Base-by-base conservation (phyloP, 1,284 basidiomycete species). In the Heterobasidion occidentale region DNA sequence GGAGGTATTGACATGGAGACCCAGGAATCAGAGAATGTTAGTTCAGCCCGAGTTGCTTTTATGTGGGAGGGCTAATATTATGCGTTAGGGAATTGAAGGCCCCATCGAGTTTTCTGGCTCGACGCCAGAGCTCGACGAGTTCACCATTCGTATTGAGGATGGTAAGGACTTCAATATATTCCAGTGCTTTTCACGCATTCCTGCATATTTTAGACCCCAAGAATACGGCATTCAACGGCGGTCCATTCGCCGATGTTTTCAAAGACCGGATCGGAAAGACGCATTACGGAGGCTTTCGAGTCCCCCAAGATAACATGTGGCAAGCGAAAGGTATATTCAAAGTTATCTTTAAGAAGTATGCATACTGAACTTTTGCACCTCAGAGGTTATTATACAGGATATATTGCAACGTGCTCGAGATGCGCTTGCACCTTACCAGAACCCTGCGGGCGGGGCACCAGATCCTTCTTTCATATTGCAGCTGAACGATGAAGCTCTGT, bases 1-100 rank as follows among this genome's bases (percentile, higher is more conserved):
- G 92, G 91, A n/a, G 82, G 79, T 1, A 62, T 96, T 34, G 83
- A 90, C 57, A 78, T 95, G 75, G 86, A 91, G 52, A 88, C 81
- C 0, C 83, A 86, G 36, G 85, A 88, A 63, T 74, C 85, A 52
- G 82, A 88, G 53, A 80, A 88, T 67, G 91, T 92, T 61, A 20
- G 77, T 64, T n/a, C 34, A 50, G 35, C 45, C 33, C 42, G 14
- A 45, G 38, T 42, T 46, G 17, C 56, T 46, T n/a, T 56, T 64
- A 36, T 27, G 27, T 27, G 27, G 27, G 47, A 58, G 20, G 55
- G 36, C 46, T 57, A 56, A 36, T 54, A n/a, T 33, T 5, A 14
- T 17, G 12, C 12, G 4, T 46, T 59, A 94, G 90, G 92, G 91
- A 5, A 69, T 93, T 33, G 75, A 83, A 52, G 89, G 84, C 2